Evolutionary conservation across 2,329 filamentous ascomycete genomes (phyloP).

Genomic region (Fusarium sp.): DNA sequence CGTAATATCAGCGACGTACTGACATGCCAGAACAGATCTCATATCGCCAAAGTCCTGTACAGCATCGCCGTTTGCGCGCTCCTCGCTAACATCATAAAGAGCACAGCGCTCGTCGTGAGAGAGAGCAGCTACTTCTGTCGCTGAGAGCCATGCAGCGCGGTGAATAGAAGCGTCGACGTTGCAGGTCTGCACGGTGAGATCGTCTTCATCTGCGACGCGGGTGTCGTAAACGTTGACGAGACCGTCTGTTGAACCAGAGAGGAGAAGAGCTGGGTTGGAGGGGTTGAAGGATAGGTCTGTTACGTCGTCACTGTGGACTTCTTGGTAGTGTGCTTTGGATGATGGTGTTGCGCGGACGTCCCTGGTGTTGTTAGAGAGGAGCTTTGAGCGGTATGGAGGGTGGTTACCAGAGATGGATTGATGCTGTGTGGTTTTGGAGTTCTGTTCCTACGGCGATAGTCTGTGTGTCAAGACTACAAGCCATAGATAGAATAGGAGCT

Average conservation of each 20-base stretch:
- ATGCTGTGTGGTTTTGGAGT: conserved; percentile 69
- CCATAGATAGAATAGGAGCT: conserved; percentile 70
- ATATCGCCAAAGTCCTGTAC: conserved; percentile 73
- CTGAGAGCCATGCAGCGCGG: conserved; percentile 74
- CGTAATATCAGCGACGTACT: conserved; percentile 77
- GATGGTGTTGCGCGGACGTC: conserved; percentile 62
- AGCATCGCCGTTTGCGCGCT: conserved; percentile 66
- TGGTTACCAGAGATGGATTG: conserved; percentile 68
- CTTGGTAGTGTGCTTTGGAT: conserved; percentile 65
- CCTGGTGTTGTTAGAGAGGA: conserved; percentile 50
- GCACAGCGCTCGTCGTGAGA: conserved; percentile 83
- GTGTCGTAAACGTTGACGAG: conserved; percentile 82
- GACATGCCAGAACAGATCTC: conserved; percentile 70
- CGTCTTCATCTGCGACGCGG: conserved; percentile 76
- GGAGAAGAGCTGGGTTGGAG: conserved; percentile 65
- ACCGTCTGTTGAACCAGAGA: conserved; percentile 83
- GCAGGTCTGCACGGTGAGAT: conserved; percentile 79
- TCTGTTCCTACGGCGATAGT: conserved; percentile 79
- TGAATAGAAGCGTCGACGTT: conserved; percentile 81
- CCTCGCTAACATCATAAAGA: conserved; percentile 75
- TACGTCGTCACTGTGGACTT: conserved; percentile 74
- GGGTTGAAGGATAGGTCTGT: conserved; percentile 70
- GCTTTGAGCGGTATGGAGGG: background rate
- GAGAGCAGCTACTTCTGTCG: conserved; percentile 73
- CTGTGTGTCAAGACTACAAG: conserved; percentile 64